These are phyloP conservation scores for Lyophyllum semitale DNA, from an alignment of 768 basidiomycete species.

Conservation along the genomic window DNA sequence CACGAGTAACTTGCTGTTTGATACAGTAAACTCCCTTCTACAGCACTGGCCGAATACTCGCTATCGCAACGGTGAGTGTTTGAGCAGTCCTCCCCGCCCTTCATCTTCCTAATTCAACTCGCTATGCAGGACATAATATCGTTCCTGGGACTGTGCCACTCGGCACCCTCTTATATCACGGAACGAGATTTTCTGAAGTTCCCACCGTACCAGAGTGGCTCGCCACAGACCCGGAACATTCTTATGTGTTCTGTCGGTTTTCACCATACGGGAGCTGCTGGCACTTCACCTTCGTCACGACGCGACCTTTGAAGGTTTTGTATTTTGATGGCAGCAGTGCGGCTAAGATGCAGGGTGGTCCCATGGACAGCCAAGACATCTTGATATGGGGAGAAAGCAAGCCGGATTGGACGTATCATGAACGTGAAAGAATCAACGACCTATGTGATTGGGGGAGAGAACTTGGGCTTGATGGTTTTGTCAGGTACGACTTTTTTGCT, in stretches of 20 bases:
- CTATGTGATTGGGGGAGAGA: constrained; percentile 47
- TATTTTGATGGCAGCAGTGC: constrained; percentile 58
- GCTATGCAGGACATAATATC: constrained; percentile 7
- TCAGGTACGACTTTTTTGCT: constrained; percentile 34
- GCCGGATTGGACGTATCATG: constrained; percentile 26
- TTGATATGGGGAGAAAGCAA: constrained; percentile 39
- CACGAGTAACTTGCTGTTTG: constrained; percentile 35
- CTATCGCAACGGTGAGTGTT: constrained; percentile 32
- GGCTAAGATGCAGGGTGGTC: constrained; percentile 33
- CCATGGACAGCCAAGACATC: constrained; percentile 50
- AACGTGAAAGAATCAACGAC: constrained; percentile 34
- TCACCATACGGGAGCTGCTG: constrained; percentile 31
- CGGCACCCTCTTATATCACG: constrained; percentile 41
- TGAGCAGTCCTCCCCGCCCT: neutral
- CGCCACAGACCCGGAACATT: constrained; percentile 41
- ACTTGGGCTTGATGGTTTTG: constrained; percentile 45
- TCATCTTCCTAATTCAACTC: neutral
- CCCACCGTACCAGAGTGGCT: constrained; percentile 37
- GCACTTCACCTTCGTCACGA: constrained; percentile 39
- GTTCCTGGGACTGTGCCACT: constrained; percentile 8
- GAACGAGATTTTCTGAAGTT: constrained; percentile 23
- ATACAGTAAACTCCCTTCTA: constrained; percentile 31
- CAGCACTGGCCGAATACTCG: constrained; percentile 41
- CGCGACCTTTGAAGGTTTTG: constrained; percentile 43
- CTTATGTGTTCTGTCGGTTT: constrained; percentile 39